Conservation (phyloP, 1,284 basidiomycete genomes). For the Pisolithus thermaeus region DNA sequence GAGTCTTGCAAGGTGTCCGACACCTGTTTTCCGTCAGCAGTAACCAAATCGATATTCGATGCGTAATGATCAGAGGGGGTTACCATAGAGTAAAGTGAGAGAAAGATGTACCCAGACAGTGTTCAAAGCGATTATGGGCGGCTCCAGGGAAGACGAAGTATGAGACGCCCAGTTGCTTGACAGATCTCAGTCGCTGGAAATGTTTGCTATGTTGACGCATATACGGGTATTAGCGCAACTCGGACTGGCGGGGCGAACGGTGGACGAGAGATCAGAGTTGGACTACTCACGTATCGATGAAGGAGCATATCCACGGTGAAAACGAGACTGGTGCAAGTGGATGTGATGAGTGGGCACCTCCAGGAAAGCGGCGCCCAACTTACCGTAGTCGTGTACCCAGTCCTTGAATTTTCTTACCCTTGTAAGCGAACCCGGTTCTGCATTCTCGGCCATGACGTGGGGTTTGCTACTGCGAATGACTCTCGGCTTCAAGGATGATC, state of each 20-base stretch:
- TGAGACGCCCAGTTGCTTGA: conserved; percentile 74
- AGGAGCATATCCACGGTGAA: conserved; percentile 31
- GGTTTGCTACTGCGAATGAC: no score
- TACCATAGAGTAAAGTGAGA: not conserved
- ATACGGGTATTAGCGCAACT: not conserved
- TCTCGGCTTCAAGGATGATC: no score
- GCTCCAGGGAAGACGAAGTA: conserved; percentile 73
- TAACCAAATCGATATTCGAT: no score
- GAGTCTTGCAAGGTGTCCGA: conserved; percentile 60
- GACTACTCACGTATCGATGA: conserved; percentile 39
- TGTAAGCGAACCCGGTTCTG: not conserved
- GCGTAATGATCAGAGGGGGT: not conserved
- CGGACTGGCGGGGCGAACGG: not conserved
- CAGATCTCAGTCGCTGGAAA: conserved; percentile 65
- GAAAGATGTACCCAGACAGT: conserved; percentile 53
- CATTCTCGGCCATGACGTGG: no score
- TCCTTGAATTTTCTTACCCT: conserved; percentile 25
- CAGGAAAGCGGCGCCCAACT: conserved; percentile 2
- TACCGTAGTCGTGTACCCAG: conserved; percentile 29
- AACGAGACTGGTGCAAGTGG: conserved; percentile 29
- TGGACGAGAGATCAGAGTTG: not conserved
- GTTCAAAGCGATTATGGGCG: conserved; percentile 75
- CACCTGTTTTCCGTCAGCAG: conserved; percentile 38
- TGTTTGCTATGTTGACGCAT: conserved; percentile 43
- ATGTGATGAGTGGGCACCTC: not conserved